A percentile compares a stretch with the other conserved stretches of the same genome.
These are phyloP conservation scores for Daldinia sp. DNA, from an alignment of 2,329 filamentous ascomycete species.

Conservation along the genomic window DNA sequence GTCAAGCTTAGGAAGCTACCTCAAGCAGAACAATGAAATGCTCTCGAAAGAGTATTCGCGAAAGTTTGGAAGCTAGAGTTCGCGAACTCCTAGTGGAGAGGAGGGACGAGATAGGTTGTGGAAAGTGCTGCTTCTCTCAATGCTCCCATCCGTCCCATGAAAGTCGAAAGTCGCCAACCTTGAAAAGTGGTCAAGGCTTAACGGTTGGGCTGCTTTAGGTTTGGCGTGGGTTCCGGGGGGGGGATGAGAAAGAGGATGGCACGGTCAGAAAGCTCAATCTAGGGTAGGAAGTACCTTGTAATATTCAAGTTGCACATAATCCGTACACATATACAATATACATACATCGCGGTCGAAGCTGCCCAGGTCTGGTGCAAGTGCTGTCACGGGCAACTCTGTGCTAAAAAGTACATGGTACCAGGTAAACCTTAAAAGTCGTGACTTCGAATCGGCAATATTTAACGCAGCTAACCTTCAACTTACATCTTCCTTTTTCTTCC, in stretches of 20 bases:
- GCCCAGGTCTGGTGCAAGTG: background rate
- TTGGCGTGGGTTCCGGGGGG: constrained; percentile 20
- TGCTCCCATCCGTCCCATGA: constrained; percentile 7
- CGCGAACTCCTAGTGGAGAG: constrained; percentile 34
- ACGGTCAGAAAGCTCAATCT: constrained; percentile 21
- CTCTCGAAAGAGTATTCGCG: constrained; percentile 34
- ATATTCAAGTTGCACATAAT: constrained; percentile 6
- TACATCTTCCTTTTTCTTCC: background rate
- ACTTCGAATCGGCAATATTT: constrained; percentile 3
- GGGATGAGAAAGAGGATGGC: constrained; percentile 9
- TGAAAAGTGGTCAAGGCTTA: constrained; percentile 33
- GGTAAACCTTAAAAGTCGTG: background rate
- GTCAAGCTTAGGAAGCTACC: constrained; percentile 27
- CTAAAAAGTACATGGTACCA: background rate
- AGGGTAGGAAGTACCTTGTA: constrained; percentile 19
- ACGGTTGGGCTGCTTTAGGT: constrained; percentile 29
- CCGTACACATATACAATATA: background rate
- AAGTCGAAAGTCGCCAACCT: constrained; percentile 17
- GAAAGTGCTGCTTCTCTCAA: constrained; percentile 13
- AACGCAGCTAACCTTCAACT: constrained; percentile 12
- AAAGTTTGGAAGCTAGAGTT: constrained; percentile 35
- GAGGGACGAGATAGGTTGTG: constrained; percentile 20
- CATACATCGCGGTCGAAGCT: constrained; percentile 22
- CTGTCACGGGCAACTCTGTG: background rate
- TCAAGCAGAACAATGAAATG: constrained; percentile 37